phyloP scores from a whole-genome alignment of 2,329 filamentous ascomycete genomes.

The Fusarium sp. region DNA sequence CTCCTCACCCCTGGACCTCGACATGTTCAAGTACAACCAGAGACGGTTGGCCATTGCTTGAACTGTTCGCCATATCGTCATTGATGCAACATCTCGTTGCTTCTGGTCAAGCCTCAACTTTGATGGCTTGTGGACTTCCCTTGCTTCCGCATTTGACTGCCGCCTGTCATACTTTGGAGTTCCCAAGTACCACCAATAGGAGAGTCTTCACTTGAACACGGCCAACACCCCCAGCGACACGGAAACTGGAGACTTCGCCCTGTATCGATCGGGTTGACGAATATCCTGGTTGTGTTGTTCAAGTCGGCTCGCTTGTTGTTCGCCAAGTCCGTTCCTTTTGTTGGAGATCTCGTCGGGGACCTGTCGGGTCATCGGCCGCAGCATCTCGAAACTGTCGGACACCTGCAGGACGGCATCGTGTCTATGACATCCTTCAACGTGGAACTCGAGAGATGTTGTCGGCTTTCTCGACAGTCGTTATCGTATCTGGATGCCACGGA shows the following conservation, averaged over 20 bases:
- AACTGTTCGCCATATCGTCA: not conserved
- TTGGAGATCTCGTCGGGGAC: not conserved
- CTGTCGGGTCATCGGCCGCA: not conserved
- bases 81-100: not conserved
- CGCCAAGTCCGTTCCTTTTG: not conserved
- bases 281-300: not conserved
- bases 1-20: not conserved
- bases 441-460: not conserved
- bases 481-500: not conserved
- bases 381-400: not conserved
- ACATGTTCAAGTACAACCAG: not conserved
- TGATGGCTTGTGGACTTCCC: not conserved
- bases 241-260: not conserved
- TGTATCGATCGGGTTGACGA: not conserved
- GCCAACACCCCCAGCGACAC: not conserved
- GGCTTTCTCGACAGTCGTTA: not conserved
- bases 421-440: not conserved
- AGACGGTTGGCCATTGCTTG: not conserved
- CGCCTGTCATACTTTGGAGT: not conserved
- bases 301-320: not conserved
- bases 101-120: not conserved
- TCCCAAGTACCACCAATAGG: not conserved
- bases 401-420: not conserved
- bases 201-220: slow-evolving; percentile 6
- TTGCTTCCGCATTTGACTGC: not conserved